Percentiles rank a stretch among this genome's conserved stretches.
Conservation (phyloP, 108 stramenopile species). For the Discostella pseudostelligera region DNA sequence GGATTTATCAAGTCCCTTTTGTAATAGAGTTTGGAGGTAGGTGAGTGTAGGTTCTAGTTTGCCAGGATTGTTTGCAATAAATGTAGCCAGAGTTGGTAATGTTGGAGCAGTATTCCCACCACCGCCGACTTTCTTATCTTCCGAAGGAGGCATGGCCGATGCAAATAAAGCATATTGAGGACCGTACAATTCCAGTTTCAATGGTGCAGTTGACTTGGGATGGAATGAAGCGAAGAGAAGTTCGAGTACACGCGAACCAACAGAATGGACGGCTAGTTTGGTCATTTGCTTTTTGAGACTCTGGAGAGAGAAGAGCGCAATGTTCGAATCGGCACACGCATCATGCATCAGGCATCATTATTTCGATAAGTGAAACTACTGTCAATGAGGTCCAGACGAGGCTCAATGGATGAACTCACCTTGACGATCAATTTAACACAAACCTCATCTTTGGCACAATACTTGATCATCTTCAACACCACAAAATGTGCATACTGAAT, state of each 20-base stretch:
- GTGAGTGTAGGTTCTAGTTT: constrained; percentile 61
- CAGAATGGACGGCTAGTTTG: constrained; percentile 85
- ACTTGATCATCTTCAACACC: constrained; percentile 88
- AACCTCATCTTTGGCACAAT: constrained; percentile 61
- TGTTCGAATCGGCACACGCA: too few species aligned
- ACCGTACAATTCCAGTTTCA: constrained; percentile 90
- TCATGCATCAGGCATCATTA: too few species aligned
- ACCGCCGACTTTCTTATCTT: background rate
- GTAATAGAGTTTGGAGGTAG: constrained; percentile 55
- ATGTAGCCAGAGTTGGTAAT: constrained; percentile 41
- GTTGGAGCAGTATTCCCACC: constrained; percentile 28
- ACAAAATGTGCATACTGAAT: constrained; percentile 91
- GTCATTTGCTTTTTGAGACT: constrained; percentile 76
- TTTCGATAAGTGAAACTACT: too few species aligned
- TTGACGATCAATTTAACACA: constrained; percentile 71
- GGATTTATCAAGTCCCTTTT: constrained; percentile 83
- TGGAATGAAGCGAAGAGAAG: constrained; percentile 74
- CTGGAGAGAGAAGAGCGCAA: constrained; percentile 18
- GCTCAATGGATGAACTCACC: constrained; percentile 43
- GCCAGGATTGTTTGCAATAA: constrained; percentile 60
- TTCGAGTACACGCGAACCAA: constrained; percentile 85
- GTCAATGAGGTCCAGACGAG: too few species aligned
- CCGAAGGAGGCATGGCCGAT: constrained; percentile 15
- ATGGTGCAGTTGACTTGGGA: constrained; percentile 53
- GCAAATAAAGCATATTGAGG: constrained; percentile 83